Evolutionary conservation across 192 early-diverging fungal species (phyloP).

Genomic region (Backusella australiensis): DNA sequence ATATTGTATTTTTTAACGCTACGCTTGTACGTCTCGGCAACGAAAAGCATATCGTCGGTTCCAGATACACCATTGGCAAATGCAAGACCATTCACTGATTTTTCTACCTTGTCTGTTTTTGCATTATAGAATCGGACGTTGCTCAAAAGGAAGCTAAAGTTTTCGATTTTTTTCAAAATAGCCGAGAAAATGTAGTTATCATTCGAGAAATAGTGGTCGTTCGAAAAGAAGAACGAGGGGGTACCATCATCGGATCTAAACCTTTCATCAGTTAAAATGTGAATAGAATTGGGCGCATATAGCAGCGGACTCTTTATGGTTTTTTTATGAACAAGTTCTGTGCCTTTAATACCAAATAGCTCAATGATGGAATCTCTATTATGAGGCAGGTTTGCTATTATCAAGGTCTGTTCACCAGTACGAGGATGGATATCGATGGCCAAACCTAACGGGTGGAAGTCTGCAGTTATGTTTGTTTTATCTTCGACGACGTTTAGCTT

Average conservation of each 20-base stretch:
- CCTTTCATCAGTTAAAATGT: slow-evolving; percentile 9
- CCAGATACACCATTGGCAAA: slow-evolving; percentile 37
- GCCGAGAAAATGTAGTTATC: neutral
- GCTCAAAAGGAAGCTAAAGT: slow-evolving; percentile 21
- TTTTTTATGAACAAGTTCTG: neutral
- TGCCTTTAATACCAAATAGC: neutral
- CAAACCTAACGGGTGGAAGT: slow-evolving; percentile 33
- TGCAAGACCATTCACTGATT: slow-evolving; percentile 10
- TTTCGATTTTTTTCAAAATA: slow-evolving; percentile 24
- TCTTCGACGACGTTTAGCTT: neutral
- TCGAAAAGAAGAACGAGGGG: slow-evolving; percentile 34
- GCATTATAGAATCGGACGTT: slow-evolving; percentile 32
- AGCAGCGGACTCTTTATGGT: slow-evolving; percentile 14
- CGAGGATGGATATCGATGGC: slow-evolving; percentile 9
- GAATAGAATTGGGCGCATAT: slow-evolving; percentile 27
- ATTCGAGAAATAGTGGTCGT: slow-evolving; percentile 22
- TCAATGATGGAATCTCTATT: slow-evolving; percentile 7
- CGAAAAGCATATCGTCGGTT: slow-evolving; percentile 13
- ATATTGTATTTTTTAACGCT: slow-evolving; percentile 21
- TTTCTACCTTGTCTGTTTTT: neutral
- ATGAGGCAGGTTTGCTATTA: slow-evolving; percentile 20
- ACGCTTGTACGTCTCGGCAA: slow-evolving; percentile 21
- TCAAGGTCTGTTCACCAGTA: neutral
- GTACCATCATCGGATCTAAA: slow-evolving; percentile 24
- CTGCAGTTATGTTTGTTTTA: neutral